Percentiles rank a stretch among this genome's conserved stretches.
phyloP scores from a whole-genome alignment of 441 rosid genomes.

The Euphorbia schlechtendalii region DNA sequence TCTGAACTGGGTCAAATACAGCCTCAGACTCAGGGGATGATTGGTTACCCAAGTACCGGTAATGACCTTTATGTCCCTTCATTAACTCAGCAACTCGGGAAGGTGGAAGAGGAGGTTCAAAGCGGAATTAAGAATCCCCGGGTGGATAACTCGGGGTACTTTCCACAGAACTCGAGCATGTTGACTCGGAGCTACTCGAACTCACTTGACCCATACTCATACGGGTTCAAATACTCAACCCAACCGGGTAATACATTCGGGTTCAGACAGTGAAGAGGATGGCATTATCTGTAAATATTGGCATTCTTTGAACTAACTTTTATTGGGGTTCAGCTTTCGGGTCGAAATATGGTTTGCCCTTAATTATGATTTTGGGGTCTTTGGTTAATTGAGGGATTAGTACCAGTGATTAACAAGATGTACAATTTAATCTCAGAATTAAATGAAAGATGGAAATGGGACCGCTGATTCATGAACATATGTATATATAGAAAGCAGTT shows the following conservation, averaged over 20 bases:
- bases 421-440: slow-evolving; percentile 15
- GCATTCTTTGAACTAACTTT: slow-evolving; percentile 35
- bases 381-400: slow-evolving; percentile 5
- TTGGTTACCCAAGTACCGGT: slow-evolving; percentile 20
- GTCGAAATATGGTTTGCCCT: neutral
- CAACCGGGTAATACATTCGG: slow-evolving; percentile 47
- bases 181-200: slow-evolving; percentile 31
- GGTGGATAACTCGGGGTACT: slow-evolving; percentile 21
- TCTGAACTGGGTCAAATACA: slow-evolving; percentile 39
- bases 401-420: slow-evolving; percentile 1
- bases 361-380: neutral
- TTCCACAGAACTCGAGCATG: slow-evolving; percentile 31
- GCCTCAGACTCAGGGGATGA: slow-evolving; percentile 33
- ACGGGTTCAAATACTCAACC: slow-evolving; percentile 47
- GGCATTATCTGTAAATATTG: slow-evolving; percentile 46
- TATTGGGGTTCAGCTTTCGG: slow-evolving; percentile 15
- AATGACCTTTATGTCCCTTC: slow-evolving; percentile 36
- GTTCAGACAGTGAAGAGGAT: slow-evolving; percentile 29
- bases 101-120: slow-evolving; percentile 59
- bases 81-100: slow-evolving; percentile 23
- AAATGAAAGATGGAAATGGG: too few relatives aligned
- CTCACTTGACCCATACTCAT: slow-evolving; percentile 46
- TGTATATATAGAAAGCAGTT: too few relatives aligned
- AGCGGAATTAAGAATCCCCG: slow-evolving; percentile 48
- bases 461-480: too few relatives aligned